A percentile compares a stretch with the other conserved stretches of the same genome.
phyloP scores from a whole-genome alignment of 768 basidiomycete genomes.

The Amanita exitialis region DNA sequence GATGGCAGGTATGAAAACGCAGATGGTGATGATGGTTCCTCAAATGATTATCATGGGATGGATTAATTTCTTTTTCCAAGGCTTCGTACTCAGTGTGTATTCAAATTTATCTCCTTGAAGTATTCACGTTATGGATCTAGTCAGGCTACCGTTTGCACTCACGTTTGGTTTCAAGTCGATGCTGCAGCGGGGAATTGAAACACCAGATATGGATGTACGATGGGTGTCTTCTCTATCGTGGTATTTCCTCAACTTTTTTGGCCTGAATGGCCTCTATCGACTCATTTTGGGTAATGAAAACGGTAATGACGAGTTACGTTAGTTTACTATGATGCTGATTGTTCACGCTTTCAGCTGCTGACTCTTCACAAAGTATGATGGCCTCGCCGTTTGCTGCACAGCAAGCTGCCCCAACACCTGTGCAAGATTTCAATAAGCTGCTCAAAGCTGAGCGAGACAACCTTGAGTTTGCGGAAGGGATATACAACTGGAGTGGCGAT shows the following conservation, averaged over 20 bases:
- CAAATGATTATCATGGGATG: slow-evolving; percentile 99
- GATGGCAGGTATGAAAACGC: slow-evolving; percentile 99
- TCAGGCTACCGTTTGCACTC: slow-evolving; percentile 93
- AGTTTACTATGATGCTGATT: slow-evolving; percentile 7
- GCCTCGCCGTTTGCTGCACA: slow-evolving; percentile 57
- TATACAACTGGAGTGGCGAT: slow-evolving; percentile 76
- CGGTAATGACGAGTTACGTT: slow-evolving; percentile 30
- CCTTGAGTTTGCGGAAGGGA: slow-evolving; percentile 81
- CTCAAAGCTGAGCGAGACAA: slow-evolving; percentile 91
- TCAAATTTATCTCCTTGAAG: background rate
- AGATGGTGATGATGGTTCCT: slow-evolving; percentile 98
- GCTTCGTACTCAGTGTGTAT: slow-evolving; percentile 90
- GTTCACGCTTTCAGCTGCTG: slow-evolving; percentile 46
- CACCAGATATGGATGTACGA: slow-evolving; percentile 93
- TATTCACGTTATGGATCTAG: slow-evolving; percentile 26
- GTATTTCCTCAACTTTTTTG: slow-evolving; percentile 99
- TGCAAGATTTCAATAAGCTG: slow-evolving; percentile 82
- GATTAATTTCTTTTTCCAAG: slow-evolving; percentile 99
- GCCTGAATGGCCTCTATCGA: slow-evolving; percentile 90
- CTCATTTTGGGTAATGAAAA: slow-evolving; percentile 88
- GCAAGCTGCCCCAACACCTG: slow-evolving; percentile 36
- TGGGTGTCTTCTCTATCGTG: slow-evolving; percentile 99
- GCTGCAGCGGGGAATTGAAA: slow-evolving; percentile 93
- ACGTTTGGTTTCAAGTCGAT: slow-evolving; percentile 97
- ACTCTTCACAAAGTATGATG: slow-evolving; percentile 67